Percentiles rank a stretch among this genome's conserved stretches.
Evolutionary conservation across 192 early-diverging fungal species (phyloP).

Genomic region (Umbelopsis ramanniana): DNA sequence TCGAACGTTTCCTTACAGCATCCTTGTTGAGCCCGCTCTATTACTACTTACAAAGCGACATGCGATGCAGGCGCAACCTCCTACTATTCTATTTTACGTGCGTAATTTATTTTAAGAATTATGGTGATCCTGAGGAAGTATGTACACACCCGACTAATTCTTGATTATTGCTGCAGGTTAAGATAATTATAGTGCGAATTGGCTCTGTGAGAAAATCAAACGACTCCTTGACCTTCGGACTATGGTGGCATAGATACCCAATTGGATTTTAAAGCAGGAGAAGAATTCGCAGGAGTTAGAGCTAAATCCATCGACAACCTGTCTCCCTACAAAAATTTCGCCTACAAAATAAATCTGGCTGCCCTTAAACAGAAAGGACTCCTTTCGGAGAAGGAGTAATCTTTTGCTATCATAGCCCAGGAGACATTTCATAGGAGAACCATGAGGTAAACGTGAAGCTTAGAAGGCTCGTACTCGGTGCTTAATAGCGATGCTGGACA

Average conservation of each 20-base stretch:
- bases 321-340: neutral
- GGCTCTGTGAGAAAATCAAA: conserved; percentile 1
- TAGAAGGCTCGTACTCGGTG: neutral
- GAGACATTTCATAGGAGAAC: neutral
- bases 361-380: neutral
- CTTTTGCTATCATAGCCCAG: neutral
- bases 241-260: neutral
- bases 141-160: neutral
- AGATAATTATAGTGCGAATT: neutral
- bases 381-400: conserved; percentile 5
- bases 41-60: neutral
- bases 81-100: neutral
- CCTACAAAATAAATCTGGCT: neutral
- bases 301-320: neutral
- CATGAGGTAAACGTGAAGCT: too few species aligned
- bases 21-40: neutral
- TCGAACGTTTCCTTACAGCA: too few species aligned
- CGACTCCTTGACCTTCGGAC: neutral
- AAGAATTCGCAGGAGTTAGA: neutral
- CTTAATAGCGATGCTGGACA: neutral
- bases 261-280: conserved; percentile 1
- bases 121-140: neutral
- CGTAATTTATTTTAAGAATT: neutral
- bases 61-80: neutral
- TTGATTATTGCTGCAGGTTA: neutral